Evolutionary conservation across 805 yeast genomes (phyloP), one percentile per base, ranked within the genome.

Genomic region (Pichia occidentalis): DNA sequence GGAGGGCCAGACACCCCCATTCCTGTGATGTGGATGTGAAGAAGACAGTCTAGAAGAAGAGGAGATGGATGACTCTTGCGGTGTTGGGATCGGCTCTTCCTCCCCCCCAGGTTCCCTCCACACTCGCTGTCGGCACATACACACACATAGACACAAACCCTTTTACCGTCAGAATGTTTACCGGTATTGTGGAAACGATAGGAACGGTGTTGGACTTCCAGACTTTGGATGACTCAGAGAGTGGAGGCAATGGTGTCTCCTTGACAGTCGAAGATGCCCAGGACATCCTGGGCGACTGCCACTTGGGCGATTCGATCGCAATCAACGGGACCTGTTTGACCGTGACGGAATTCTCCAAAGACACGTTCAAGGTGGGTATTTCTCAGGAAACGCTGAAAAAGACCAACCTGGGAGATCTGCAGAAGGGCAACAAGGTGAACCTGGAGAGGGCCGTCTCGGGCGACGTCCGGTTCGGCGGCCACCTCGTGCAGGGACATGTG

Each of bases 401-500:
- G 45, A 78, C 95, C 2, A 80, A 83, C 46, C 63, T 92, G 30
- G 90, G 87, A 1, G 60, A 60, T 8, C 70, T 90, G 57, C 54
- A 49, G 17, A 33, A 40, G 2, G 88, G 85, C 2, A 57, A 72
- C 14, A 70, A 68, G 42, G 95, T 92, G 16, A 90, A 92, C 56
- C 66, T 90, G 44, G 99, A 92, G 59, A 70, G 99, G 42, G 99
- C 99, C 0, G 86, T 92, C 23, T 67, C 78, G 2, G 68, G 66
- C 11, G 85, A 84, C 37, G 85, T 78, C 6, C 68, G 98, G 46
- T 76, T 88, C 52, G 99, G 99, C 18, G 99, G 99, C 1, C 99
- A 92, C 60, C 75, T 90, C 46, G 99, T 92, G 3, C 98, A 92
- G 53, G 99, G 98, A 5, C 99, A 92, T 63, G 86, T 92, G 21